Evolutionary conservation across 169 alveolate species (phyloP), one percentile per base, ranked within the genome.

Genomic region (Toxoplasma gondii): DNA sequence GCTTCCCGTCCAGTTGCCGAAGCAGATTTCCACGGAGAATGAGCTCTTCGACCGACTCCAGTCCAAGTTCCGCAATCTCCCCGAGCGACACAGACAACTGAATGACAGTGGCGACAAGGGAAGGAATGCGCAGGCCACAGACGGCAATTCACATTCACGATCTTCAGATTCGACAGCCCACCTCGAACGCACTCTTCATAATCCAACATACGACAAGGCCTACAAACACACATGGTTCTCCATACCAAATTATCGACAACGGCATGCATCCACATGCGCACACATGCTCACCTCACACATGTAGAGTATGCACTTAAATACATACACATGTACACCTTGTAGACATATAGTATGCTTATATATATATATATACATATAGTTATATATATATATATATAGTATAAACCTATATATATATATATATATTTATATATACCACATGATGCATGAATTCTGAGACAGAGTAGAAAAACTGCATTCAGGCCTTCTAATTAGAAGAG

Each of bases 1-100:
- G 69, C 69, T 31, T 12, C 34, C 90, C 90, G 34, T 82, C 90
- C 41, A 82, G 64, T 27, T 82, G 90, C 44, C 67, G 90, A 24
- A 82, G 41, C 34, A 43, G 67, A 43, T 82, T 82, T 27, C 67
- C 67, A 49, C 67, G 67, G 67, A 38, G 53, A 43, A 39, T 27
- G n/a, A 82, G 38, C 12, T 41, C 41, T 44, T 82, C 67, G 38
- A 82, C 90, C 69, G 53, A 24, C 67, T 82, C 90, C 7, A 82
- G 67, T 0, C 90, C 67, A 41, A 82, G 64, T 9, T 27, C 64
- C 44, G 39, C 69, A 10, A 82, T 43, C 29, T 82, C 90, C 41
- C 90, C 90, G 41, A 82, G 67, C 24, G 90, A 82, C 34, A 82
- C 69, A 16, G 43, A 9, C 24, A 82, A 5, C 90, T 82, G 90